Evolutionary conservation across 768 basidiomycete species (phyloP).

Genomic region (Amanita jacksonii): DNA sequence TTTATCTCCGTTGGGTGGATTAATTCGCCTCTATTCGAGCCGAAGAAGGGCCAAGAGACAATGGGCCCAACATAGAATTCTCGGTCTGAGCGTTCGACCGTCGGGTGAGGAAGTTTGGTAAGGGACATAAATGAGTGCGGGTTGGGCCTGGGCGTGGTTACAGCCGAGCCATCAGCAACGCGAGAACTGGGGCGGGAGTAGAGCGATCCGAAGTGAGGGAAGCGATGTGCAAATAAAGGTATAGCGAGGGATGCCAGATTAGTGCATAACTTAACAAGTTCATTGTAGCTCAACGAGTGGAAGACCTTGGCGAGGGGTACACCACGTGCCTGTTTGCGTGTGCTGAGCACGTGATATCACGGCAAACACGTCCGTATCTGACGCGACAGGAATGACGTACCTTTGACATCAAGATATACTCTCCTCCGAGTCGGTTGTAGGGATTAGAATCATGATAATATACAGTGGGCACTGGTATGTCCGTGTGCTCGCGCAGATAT

Average conservation of each 20-base stretch:
- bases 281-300: conserved; percentile 56
- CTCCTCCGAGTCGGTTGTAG: conserved; percentile 75
- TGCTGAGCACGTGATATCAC: conserved; percentile 10
- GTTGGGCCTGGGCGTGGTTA: conserved; percentile 34
- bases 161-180: conserved; percentile 16
- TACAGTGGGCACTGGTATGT: conserved; percentile 65
- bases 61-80: conserved; percentile 68
- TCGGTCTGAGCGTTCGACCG: conserved; percentile 12
- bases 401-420: conserved; percentile 85
- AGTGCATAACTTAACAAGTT: conserved; percentile 54
- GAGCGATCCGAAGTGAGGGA: conserved; percentile 66
- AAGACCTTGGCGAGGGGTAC: conserved; percentile 64
- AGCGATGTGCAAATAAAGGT: conserved; percentile 70
- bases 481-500: conserved; percentile 64
- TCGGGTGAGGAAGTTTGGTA: conserved; percentile 14
- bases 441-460: conserved; percentile 78
- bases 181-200: conserved; percentile 43
- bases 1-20: conserved; percentile 58
- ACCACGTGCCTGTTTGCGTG: conserved; percentile 52
- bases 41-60: conserved; percentile 88
- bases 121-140: conserved; percentile 32
- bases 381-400: conserved; percentile 26
- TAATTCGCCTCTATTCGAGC: conserved; percentile 70
- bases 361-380: conserved; percentile 2
- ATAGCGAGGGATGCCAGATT: conserved; percentile 62